Evolutionary conservation across 2,329 filamentous ascomycete species (phyloP).

Genomic region (Phialophora macrospora): DNA sequence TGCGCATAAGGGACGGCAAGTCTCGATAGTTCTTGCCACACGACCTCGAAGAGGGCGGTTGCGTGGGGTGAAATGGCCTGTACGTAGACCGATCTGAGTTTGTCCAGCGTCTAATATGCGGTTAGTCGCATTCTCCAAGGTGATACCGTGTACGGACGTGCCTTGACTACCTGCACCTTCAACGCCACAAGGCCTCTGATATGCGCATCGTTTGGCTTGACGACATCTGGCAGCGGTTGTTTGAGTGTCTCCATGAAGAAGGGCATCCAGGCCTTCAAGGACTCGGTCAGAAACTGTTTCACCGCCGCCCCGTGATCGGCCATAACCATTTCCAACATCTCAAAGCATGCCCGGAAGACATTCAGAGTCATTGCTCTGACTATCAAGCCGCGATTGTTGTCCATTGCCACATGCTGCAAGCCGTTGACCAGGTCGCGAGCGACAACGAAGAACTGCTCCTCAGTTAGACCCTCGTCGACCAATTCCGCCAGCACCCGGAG

Average conservation of each 20-base stretch:
- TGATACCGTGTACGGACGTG: slow-evolving; percentile 41
- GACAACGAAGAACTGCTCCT: slow-evolving; percentile 92
- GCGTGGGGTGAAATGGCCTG: slow-evolving; percentile 81
- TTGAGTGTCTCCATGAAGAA: slow-evolving; percentile 85
- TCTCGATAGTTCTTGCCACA: slow-evolving; percentile 83
- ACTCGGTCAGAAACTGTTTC: slow-evolving; percentile 85
- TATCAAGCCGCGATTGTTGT: slow-evolving; percentile 72
- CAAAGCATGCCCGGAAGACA: slow-evolving; percentile 89
- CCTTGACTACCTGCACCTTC: slow-evolving; percentile 90
- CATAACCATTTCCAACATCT: slow-evolving; percentile 95
- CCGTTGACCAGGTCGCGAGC: slow-evolving; percentile 83
- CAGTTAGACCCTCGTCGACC: slow-evolving; percentile 89
- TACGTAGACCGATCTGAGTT: slow-evolving; percentile 83
- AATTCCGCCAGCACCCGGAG: slow-evolving; percentile 86
- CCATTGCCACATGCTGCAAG: slow-evolving; percentile 80
- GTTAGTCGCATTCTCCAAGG: slow-evolving; percentile 29
- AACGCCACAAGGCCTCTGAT: slow-evolving; percentile 85
- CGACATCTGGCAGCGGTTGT: slow-evolving; percentile 64
- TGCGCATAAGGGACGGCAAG: slow-evolving; percentile 75
- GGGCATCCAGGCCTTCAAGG: slow-evolving; percentile 81
- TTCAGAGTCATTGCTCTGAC: slow-evolving; percentile 84
- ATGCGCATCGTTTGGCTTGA: slow-evolving; percentile 50
- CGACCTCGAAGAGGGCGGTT: slow-evolving; percentile 78
- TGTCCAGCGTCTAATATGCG: slow-evolving; percentile 72
- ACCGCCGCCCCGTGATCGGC: slow-evolving; percentile 88